These are phyloP conservation scores for Gamsiella multidivaricata DNA, from an alignment of 192 early-diverging fungal genomes.

Conservation along the genomic window DNA sequence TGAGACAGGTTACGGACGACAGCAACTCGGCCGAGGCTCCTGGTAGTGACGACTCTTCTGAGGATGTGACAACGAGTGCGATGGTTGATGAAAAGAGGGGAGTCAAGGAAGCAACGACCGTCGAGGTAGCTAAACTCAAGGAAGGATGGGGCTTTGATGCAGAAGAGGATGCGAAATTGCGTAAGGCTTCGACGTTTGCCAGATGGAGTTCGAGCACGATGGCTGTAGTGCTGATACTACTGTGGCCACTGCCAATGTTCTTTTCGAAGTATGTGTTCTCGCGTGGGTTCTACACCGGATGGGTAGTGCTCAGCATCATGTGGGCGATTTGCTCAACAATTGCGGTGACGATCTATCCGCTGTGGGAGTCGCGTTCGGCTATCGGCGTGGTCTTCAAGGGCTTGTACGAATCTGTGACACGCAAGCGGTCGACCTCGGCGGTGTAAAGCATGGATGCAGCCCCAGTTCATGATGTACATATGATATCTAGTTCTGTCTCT, in stretches of 20 bases:
- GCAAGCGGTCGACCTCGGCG: constrained; percentile 21
- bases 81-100: constrained; percentile 7
- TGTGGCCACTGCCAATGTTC: constrained; percentile 83
- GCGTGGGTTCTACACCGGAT: constrained; percentile 74
- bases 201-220: constrained; percentile 61
- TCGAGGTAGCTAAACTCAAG: constrained; percentile 11
- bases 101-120: constrained; percentile 1
- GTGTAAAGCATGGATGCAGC: constrained; percentile 4
- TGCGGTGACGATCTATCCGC: constrained; percentile 70
- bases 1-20: constrained; percentile 61
- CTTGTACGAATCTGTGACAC: background rate
- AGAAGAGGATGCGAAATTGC: constrained; percentile 51
- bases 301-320: constrained; percentile 71
- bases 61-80: constrained; percentile 11
- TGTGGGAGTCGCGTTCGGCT: constrained; percentile 45
- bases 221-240: constrained; percentile 66
- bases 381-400: constrained; percentile 33
- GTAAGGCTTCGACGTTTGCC: constrained; percentile 69
- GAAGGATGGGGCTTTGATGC: constrained; percentile 15
- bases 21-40: constrained; percentile 7
- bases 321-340: constrained; percentile 68
- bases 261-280: constrained; percentile 71
- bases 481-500: no score
- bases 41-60: constrained; percentile 21
- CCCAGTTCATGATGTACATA: no score